Conservation (phyloP, 371 early-diverging fungal genomes). For the Umbelopsis sp. region DNA sequence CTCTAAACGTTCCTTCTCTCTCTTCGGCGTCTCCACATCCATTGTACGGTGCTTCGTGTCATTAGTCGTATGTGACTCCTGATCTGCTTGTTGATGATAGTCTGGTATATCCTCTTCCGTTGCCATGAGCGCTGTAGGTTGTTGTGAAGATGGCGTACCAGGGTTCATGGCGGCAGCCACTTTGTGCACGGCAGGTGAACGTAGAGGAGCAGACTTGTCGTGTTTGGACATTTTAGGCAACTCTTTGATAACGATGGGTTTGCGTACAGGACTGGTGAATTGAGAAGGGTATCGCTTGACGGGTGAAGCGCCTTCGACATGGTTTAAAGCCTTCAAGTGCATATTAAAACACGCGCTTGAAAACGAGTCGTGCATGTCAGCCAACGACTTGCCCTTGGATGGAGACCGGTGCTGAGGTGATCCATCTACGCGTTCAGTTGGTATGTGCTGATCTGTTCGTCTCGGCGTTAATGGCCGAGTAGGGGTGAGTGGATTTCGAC, state of each 20-base stretch:
- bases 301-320: background rate
- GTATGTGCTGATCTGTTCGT: background rate
- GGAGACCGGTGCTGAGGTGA: background rate
- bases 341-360: slow-evolving; percentile 10
- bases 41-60: background rate
- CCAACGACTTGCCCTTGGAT: background rate
- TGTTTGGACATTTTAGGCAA: background rate
- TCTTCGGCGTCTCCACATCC: background rate
- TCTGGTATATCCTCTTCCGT: slow-evolving; percentile 4
- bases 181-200: background rate
- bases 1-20: no score
- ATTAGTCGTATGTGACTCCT: no score
- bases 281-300: slow-evolving; percentile 8
- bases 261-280: slow-evolving; percentile 2
- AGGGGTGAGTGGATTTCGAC: background rate
- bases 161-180: background rate
- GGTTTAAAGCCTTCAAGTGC: background rate
- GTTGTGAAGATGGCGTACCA: slow-evolving; percentile 12
- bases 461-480: background rate
- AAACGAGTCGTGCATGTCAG: slow-evolving; percentile 5
- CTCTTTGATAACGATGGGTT: background rate
- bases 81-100: background rate
- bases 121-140: background rate
- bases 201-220: background rate
- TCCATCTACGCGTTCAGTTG: background rate